Evolutionary conservation across 2,329 filamentous ascomycete species (phyloP).

Genomic region (Monascus ruber): DNA sequence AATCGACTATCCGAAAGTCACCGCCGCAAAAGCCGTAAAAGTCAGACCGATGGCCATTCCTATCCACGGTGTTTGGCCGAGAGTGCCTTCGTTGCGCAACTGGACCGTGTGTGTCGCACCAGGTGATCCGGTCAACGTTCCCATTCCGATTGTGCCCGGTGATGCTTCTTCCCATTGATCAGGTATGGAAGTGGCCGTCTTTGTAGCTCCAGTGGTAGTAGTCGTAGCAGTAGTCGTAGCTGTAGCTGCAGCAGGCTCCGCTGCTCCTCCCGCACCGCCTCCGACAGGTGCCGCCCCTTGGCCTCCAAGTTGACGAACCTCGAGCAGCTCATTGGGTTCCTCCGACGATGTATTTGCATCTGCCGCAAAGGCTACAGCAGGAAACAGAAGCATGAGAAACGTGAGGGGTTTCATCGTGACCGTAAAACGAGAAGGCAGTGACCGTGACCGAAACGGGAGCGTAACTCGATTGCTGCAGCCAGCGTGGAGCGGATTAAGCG

Average conservation of each 20-base stretch:
- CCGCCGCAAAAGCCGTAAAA: conserved; percentile 26
- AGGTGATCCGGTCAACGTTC: conserved; percentile 12
- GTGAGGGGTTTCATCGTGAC: not conserved
- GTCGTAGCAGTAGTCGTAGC: conserved; percentile 17
- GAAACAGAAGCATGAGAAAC: not conserved
- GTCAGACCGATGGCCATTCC: conserved; percentile 31
- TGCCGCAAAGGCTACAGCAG: not conserved
- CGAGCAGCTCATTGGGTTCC: not conserved
- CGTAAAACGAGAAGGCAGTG: no score
- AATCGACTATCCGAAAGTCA: conserved; percentile 24
- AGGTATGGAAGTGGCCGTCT: conserved; percentile 15
- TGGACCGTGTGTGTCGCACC: conserved; percentile 17
- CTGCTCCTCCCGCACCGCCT: not conserved
- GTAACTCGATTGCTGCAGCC: no score
- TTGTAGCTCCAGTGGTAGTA: conserved; percentile 13
- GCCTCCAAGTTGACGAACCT: conserved; percentile 1
- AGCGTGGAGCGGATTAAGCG: no score
- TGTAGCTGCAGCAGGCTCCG: conserved; percentile 5
- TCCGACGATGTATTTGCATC: not conserved
- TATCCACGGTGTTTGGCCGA: conserved; percentile 31
- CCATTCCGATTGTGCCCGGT: conserved; percentile 19
- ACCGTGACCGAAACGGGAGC: no score
- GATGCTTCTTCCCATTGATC: conserved; percentile 20
- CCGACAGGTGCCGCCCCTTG: not conserved
- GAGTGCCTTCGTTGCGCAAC: conserved; percentile 26